A percentile compares a stretch with the other conserved stretches of the same genome.
phyloP scores from a whole-genome alignment of 1,284 basidiomycete genomes.

The Ganoderma resinaceum region DNA sequence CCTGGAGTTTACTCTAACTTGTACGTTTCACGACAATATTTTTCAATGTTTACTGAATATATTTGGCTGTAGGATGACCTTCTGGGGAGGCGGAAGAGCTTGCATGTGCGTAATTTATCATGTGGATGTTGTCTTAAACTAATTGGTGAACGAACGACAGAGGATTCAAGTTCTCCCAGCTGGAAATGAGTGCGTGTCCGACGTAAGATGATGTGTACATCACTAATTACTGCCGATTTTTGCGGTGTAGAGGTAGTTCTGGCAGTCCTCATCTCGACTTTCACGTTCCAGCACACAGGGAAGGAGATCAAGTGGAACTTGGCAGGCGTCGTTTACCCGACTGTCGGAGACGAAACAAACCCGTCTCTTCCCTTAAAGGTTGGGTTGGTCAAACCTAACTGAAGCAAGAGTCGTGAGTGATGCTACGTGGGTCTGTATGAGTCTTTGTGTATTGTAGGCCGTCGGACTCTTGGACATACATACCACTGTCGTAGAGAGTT shows the following conservation, averaged over 20 bases:
- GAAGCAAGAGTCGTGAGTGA: not conserved
- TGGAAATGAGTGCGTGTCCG: slow-evolving; percentile 31
- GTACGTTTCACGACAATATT: not conserved
- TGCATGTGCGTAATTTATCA: slow-evolving; percentile 36
- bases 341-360: slow-evolving; percentile 18
- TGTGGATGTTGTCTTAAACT: not conserved
- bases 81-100: slow-evolving; percentile 38
- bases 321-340: slow-evolving; percentile 30
- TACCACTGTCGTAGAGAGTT: not conserved
- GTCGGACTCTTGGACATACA: not conserved
- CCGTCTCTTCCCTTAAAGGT: slow-evolving; percentile 28
- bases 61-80: slow-evolving; percentile 29
- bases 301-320: slow-evolving; percentile 34
- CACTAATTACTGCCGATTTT: not conserved
- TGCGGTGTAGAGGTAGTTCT: slow-evolving; percentile 31
- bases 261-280: slow-evolving; percentile 27
- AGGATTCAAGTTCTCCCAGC: slow-evolving; percentile 31
- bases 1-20: slow-evolving; percentile 26
- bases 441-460: not conserved
- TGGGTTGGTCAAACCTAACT: slow-evolving; percentile 1
- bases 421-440: not conserved
- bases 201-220: not conserved
- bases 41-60: not conserved
- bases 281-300: slow-evolving; percentile 27
- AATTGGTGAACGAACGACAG: not conserved